Percentiles rank a stretch among this genome's conserved stretches.
Evolutionary conservation across 169 alveolate genomes (phyloP).

Genomic region (Toxoplasma gondii): DNA sequence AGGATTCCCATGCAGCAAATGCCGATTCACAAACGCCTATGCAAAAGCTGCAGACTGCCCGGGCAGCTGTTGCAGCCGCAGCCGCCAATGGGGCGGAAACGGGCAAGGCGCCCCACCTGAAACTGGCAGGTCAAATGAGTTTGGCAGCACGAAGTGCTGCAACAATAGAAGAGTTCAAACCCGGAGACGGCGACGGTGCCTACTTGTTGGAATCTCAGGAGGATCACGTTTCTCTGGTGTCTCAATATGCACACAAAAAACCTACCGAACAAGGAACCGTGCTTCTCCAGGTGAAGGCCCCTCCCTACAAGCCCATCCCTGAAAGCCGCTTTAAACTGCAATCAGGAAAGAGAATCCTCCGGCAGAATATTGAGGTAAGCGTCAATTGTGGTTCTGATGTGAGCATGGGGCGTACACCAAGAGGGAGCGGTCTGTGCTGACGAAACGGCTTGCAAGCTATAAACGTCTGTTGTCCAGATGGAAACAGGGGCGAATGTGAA

Average conservation of each 20-base stretch:
- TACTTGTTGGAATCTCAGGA: not conserved
- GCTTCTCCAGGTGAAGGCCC: constrained; percentile 33
- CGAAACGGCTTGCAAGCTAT: not conserved
- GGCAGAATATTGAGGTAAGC: constrained; percentile 16
- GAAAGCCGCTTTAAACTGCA: constrained; percentile 13
- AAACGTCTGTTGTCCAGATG: not conserved
- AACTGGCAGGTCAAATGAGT: not conserved
- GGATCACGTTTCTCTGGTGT: not conserved
- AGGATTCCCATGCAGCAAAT: not conserved
- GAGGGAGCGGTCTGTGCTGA: not conserved
- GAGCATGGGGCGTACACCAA: not conserved
- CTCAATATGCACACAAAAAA: not conserved
- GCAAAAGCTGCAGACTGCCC: no score
- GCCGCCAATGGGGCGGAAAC: no score
- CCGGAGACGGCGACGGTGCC: constrained; percentile 7
- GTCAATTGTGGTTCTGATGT: not conserved
- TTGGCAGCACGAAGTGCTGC: not conserved
- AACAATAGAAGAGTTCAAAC: not conserved
- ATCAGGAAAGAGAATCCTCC: constrained; percentile 6
- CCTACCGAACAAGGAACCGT: constrained; percentile 7
- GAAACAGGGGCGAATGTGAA: no score
- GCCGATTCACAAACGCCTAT: no score
- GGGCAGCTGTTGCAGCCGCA: no score
- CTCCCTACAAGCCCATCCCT: constrained; percentile 25
- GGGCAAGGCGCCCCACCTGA: no score